These are phyloP conservation scores for Pelargonium citronellum DNA, from an alignment of 441 rosid species.

Conservation along the genomic window DNA sequence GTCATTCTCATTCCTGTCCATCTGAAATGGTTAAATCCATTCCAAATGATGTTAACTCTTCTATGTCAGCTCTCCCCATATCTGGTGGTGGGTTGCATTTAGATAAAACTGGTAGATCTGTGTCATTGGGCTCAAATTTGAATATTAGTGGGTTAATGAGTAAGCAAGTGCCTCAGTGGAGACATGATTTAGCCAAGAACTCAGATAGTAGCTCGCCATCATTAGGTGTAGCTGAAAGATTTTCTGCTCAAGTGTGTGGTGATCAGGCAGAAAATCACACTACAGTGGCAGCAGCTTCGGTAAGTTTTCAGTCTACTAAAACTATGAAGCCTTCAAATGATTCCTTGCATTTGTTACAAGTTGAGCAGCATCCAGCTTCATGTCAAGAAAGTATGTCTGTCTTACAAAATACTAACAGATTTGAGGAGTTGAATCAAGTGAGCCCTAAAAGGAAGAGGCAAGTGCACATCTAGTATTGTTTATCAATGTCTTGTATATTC, in stretches of 20 bases:
- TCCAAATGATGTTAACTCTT: constrained; percentile 15
- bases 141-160: constrained; percentile 15
- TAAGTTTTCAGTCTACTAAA: constrained; percentile 14
- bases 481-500: not conserved
- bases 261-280: constrained; percentile 19
- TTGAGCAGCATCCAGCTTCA: constrained; percentile 18
- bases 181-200: constrained; percentile 11
- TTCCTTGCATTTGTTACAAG: constrained; percentile 16
- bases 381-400: constrained; percentile 15
- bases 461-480: constrained; percentile 2
- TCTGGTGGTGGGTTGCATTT: constrained; percentile 19
- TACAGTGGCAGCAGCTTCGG: constrained; percentile 11
- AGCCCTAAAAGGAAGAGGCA: constrained; percentile 32
- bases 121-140: constrained; percentile 15
- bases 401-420: constrained; percentile 17
- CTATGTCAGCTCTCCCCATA: constrained; percentile 6
- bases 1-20: constrained; percentile 10
- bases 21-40: constrained; percentile 13
- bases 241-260: constrained; percentile 8
- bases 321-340: constrained; percentile 13
- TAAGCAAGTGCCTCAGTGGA: constrained; percentile 9
- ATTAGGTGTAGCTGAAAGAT: constrained; percentile 7
- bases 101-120: constrained; percentile 5
- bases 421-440: constrained; percentile 19
- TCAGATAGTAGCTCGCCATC: constrained; percentile 12